Percentiles rank a stretch among this genome's conserved stretches.
Evolutionary conservation across 495 filamentous ascomycete species (phyloP).

Genomic region (Penicillium paxilli): DNA sequence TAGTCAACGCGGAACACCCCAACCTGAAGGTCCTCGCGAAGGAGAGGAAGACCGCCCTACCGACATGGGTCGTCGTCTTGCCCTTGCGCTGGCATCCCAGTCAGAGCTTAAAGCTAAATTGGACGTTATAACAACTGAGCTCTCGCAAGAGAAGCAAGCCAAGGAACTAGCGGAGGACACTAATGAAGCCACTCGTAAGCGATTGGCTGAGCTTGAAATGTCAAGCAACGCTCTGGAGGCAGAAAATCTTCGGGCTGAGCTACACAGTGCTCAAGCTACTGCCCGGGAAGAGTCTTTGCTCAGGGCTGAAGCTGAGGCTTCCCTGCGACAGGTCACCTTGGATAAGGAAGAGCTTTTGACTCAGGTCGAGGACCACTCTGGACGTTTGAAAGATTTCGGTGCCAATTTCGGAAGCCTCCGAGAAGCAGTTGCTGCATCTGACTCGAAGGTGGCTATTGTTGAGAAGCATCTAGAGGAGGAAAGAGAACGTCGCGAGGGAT

Average conservation of each 20-base stretch:
- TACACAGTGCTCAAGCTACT: constrained; percentile 73
- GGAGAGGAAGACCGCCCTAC: constrained; percentile 63
- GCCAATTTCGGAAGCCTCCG: constrained; percentile 71
- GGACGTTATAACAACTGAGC: constrained; percentile 63
- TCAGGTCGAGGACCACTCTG: constrained; percentile 66
- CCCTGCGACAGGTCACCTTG: constrained; percentile 68
- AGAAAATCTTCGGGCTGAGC: constrained; percentile 78
- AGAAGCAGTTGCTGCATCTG: constrained; percentile 75
- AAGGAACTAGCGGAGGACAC: constrained; percentile 87
- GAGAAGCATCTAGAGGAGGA: constrained; percentile 88
- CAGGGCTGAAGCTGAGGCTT: constrained; percentile 71
- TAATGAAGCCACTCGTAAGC: constrained; percentile 74
- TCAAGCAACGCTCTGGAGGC: constrained; percentile 79
- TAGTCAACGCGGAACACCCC: constrained; percentile 68
- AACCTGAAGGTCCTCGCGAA: constrained; percentile 63
- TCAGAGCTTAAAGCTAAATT: constrained; percentile 71
- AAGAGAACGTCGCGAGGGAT: constrained; percentile 65
- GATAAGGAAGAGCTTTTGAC: constrained; percentile 79
- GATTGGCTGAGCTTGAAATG: constrained; percentile 82
- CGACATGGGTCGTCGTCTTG: constrained; percentile 81
- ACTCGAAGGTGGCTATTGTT: constrained; percentile 69
- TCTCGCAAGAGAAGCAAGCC: constrained; percentile 77
- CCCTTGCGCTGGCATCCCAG: constrained; percentile 73
- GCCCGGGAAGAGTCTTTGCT: constrained; percentile 76
- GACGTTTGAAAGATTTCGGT: constrained; percentile 68